phyloP scores from a whole-genome alignment of 495 filamentous ascomycete genomes.

The Achaetomiella virescens region DNA sequence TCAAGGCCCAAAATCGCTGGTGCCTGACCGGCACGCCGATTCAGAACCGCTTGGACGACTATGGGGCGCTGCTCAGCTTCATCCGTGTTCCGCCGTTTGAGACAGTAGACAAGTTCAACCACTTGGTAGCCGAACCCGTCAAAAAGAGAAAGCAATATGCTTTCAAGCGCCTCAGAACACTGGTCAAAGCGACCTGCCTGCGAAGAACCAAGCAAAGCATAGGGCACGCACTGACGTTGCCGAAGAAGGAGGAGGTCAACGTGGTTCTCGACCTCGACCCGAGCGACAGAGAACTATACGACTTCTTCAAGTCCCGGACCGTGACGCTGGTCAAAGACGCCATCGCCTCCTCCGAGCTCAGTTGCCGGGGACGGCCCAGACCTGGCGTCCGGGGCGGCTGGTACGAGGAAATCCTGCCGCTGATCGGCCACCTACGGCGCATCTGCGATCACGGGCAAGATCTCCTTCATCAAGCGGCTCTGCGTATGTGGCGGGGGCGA shows the following conservation, averaged over 20 bases:
- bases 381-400: too few relatives aligned
- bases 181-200: too few relatives aligned
- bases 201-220: too few relatives aligned
- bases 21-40: constrained; percentile 47
- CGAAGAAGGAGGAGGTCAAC: background rate
- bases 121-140: too few relatives aligned
- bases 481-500: too few relatives aligned
- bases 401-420: background rate
- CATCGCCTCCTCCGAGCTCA: too few relatives aligned
- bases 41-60: constrained; percentile 47
- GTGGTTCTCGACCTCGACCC: background rate
- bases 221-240: background rate
- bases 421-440: background rate
- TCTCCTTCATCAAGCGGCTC: background rate
- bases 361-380: too few relatives aligned
- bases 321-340: background rate
- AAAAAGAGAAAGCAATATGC: too few relatives aligned
- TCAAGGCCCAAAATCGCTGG: constrained; percentile 36
- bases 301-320: background rate
- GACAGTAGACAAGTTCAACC: too few relatives aligned
- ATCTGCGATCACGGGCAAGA: background rate
- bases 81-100: constrained; percentile 31
- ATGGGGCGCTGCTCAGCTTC: constrained; percentile 43
- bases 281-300: background rate
- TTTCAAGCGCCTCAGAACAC: too few relatives aligned